These are phyloP conservation scores for Camelina sativa DNA, from an alignment of 345 rosid genomes.

Conservation along the genomic window DNA sequence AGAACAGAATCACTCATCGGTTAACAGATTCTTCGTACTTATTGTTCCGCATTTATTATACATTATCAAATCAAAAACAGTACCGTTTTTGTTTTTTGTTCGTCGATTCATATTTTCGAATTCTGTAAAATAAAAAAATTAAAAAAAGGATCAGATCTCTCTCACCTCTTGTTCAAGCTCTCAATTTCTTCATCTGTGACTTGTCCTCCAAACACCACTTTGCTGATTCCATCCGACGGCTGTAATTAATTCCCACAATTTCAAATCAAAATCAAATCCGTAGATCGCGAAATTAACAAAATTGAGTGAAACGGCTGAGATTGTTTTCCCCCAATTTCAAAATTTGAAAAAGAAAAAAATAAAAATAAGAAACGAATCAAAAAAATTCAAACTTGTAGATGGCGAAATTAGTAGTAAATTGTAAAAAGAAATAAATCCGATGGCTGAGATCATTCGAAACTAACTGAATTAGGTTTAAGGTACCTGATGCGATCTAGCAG, in stretches of 20 bases:
- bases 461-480: background rate
- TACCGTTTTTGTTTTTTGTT: background rate
- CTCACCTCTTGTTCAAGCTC: constrained; percentile 85
- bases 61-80: background rate
- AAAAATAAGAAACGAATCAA: background rate
- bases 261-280: background rate
- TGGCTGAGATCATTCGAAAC: constrained; percentile 48
- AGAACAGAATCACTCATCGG: background rate
- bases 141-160: constrained; percentile 52
- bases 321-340: background rate
- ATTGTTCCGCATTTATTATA: constrained; percentile 22
- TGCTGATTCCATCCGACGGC: constrained; percentile 97
- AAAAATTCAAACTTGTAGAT: background rate
- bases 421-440: constrained; percentile 62
- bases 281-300: background rate
- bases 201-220: constrained; percentile 97
- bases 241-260: constrained; percentile 32
- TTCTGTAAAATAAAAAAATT: background rate
- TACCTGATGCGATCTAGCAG: constrained; percentile 69
- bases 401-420: background rate
- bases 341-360: background rate
- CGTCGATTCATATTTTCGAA: background rate
- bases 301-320: background rate
- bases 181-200: constrained; percentile 94
- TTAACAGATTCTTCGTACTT: constrained; percentile 20